Base-by-base conservation (phyloP, 257 asterid species). In the Nyctanthes arbortristis region DNA sequence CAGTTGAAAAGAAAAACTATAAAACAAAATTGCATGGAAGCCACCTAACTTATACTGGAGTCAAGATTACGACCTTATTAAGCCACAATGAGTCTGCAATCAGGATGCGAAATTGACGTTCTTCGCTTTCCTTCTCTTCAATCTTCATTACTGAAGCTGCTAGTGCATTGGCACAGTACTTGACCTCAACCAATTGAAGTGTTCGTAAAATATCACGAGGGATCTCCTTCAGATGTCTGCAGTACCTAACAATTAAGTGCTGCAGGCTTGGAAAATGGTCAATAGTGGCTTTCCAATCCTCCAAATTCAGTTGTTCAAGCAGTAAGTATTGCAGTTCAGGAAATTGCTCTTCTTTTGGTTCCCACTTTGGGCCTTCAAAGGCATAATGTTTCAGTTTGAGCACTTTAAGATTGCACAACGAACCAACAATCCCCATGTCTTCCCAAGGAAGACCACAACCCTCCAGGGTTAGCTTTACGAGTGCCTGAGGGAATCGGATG, bases 191-290 rank as follows among this genome's bases (percentile, higher is more conserved):
- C 28, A 13, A 8, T 25, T 63, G 30, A 71, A 65, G 66, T 2
- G 67, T 73, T 1, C 62, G 28, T 9, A 47, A 71, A 14, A 73
- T 30, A 56, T 61, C 32, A 3, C 31, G 25, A 5, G 77, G 77
- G 12, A 73, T 73, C 61, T 73, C 72, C 63, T 65, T 54, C 56
- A 73, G 22, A 73, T 14, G n/a, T n/a, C n/a, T n/a, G n/a, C n/a
- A n/a, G n/a, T n/a, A n/a, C n/a, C n/a, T n/a, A n/a, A n/a, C n/a
- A 30, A 24, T 31, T 5, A 73, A 52, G 32, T 5, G 49, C 63
- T 65, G 28, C 12, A 73, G 72, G 28, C 18, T 65, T 2, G 73
- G 73, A 55, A 73, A 66, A 28, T 49, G 32, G 24, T 30, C 52
- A 5, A 7, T 27, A 16, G 66, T 62, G 2, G 62, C 67, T n/a